Evolutionary conservation across 2,329 filamentous ascomycete species (phyloP).

Genomic region (Ophiostoma angusticollis): DNA sequence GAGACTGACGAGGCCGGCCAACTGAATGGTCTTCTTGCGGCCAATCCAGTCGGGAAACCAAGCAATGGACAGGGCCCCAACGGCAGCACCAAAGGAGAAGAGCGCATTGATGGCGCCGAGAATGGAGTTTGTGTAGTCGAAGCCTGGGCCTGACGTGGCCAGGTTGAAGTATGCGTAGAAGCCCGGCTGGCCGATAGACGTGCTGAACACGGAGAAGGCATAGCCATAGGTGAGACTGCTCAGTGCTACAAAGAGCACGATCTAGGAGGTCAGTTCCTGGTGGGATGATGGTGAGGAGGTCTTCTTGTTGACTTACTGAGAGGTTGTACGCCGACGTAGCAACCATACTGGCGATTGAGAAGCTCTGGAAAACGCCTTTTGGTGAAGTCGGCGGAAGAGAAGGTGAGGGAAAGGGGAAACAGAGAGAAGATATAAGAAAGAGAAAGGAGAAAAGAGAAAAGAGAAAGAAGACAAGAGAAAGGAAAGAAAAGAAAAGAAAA

Average conservation of each 20-base stretch:
- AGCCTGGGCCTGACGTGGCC: not conserved
- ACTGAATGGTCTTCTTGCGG: slow-evolving; percentile 5
- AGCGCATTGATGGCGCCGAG: slow-evolving; percentile 9
- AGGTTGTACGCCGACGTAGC: slow-evolving; percentile 3
- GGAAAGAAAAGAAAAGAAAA: not conserved
- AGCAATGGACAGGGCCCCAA: slow-evolving; percentile 6
- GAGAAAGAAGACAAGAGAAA: not conserved
- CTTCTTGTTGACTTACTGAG: not conserved
- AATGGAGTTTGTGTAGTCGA: slow-evolving; percentile 6
- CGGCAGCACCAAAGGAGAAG: slow-evolving; percentile 6
- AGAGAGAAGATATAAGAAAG: not conserved
- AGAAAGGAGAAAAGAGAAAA: not conserved
- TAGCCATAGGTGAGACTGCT: slow-evolving; percentile 10
- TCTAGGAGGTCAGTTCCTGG: not conserved
- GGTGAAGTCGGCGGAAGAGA: not conserved
- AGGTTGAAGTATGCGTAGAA: slow-evolving; percentile 7
- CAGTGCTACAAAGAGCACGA: slow-evolving; percentile 7
- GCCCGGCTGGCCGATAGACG: slow-evolving; percentile 7
- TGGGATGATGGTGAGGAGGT: not conserved
- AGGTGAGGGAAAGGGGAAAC: no score
- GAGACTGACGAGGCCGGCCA: slow-evolving; percentile 4
- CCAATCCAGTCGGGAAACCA: slow-evolving; percentile 8
- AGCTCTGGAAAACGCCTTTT: no score
- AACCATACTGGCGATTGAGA: slow-evolving; percentile 1
- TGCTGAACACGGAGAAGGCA: slow-evolving; percentile 9